These are phyloP conservation scores for Phytophthora fragariae DNA, from an alignment of 352 stramenopile species.

Conservation along the genomic window DNA sequence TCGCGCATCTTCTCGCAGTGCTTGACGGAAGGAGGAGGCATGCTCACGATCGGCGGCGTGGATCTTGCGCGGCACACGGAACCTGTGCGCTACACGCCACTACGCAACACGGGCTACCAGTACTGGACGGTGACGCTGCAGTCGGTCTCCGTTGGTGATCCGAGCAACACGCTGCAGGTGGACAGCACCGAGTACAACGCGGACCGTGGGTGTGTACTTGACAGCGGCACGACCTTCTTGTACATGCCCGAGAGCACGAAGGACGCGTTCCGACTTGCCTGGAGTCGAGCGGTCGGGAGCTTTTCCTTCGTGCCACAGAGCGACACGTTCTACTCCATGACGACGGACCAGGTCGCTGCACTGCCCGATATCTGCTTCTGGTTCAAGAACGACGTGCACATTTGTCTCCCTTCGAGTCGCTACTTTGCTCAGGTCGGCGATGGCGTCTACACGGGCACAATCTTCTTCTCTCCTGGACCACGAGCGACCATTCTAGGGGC, in stretches of 20 bases:
- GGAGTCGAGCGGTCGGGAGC: constrained; percentile 52
- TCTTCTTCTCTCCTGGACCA: constrained; percentile 73
- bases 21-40: constrained; percentile 88
- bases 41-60: constrained; percentile 93
- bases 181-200: constrained; percentile 58
- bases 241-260: constrained; percentile 61
- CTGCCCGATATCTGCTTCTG: constrained; percentile 76
- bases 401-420: constrained; percentile 58
- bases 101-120: constrained; percentile 74
- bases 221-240: constrained; percentile 84
- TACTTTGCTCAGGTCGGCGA: constrained; percentile 59
- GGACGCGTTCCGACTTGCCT: constrained; percentile 54
- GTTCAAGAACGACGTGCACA: constrained; percentile 63
- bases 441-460: constrained; percentile 61
- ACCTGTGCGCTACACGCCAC: constrained; percentile 89
- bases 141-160: constrained; percentile 51
- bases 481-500: constrained; percentile 80
- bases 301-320: constrained; percentile 54
- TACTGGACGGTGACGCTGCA: constrained; percentile 84
- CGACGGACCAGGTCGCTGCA: constrained; percentile 29
- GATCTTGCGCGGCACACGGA: constrained; percentile 70
- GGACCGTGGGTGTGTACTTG: constrained; percentile 76
- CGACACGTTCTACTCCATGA: constrained; percentile 55
- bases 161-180: constrained; percentile 44
- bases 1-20: constrained; percentile 94